A percentile compares a stretch with the other conserved stretches of the same genome.
Evolutionary conservation across 73 alveolate species (phyloP).

Genomic region (Blepharisma stoltei): DNA sequence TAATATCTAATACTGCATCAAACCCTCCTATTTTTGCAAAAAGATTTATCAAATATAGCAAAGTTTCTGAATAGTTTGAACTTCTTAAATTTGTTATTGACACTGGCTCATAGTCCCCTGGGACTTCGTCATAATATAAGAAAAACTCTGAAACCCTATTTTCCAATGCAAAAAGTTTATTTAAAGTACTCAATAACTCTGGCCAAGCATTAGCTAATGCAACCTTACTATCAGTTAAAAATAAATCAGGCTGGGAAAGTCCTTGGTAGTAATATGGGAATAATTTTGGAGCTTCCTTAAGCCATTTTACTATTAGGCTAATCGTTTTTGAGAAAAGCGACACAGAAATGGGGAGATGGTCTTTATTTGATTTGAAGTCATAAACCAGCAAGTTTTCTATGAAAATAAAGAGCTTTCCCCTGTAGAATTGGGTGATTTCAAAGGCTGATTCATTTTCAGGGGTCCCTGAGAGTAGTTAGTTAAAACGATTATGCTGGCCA

Average conservation of each 20-base stretch:
- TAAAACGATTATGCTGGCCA: too few relatives aligned
- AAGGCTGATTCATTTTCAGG: slow-evolving; percentile 29
- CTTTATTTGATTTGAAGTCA: slow-evolving; percentile 1
- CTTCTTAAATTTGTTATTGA: not conserved
- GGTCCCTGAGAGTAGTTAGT: not conserved
- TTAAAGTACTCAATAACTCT: slow-evolving; percentile 40
- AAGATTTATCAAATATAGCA: slow-evolving; percentile 41
- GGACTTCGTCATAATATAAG: slow-evolving; percentile 39
- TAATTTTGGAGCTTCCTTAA: slow-evolving; percentile 41
- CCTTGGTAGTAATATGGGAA: slow-evolving; percentile 31
- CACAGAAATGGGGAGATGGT: slow-evolving; percentile 26
- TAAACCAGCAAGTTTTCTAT: slow-evolving; percentile 49
- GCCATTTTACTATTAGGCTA: slow-evolving; percentile 44
- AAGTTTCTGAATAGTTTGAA: not conserved
- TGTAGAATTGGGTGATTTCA: slow-evolving; percentile 43
- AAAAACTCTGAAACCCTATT: slow-evolving; percentile 34
- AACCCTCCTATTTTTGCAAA: slow-evolving; percentile 51
- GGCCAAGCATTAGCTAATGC: slow-evolving; percentile 45
- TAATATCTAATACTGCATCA: slow-evolving; percentile 37
- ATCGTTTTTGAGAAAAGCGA: slow-evolving; percentile 41
- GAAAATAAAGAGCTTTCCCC: slow-evolving; percentile 62
- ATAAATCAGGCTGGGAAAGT: slow-evolving; percentile 29
- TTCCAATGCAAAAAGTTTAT: slow-evolving; percentile 29
- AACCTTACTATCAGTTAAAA: slow-evolving; percentile 34
- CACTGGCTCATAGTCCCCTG: not conserved